Conservation (phyloP, 345 rosid species). For the Aurinia saxatilis region DNA sequence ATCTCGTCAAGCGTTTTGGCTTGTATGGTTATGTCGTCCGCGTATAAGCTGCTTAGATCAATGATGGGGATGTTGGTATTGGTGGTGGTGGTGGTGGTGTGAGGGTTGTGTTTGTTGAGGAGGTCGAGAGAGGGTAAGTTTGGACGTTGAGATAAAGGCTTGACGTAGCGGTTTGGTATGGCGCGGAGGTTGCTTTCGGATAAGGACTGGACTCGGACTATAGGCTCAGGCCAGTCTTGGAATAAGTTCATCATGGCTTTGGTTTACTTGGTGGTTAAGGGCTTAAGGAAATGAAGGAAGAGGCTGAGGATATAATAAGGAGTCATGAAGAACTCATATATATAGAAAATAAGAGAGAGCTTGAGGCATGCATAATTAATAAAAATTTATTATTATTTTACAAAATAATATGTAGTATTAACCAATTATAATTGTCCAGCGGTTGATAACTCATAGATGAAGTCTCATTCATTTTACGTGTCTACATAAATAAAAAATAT, state of each 20-base stretch:
- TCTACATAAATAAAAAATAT: neutral
- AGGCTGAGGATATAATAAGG: slow-evolving; percentile 3
- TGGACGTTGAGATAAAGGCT: slow-evolving; percentile 62
- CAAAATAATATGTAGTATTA: neutral
- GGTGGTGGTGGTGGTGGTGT: slow-evolving; percentile 7
- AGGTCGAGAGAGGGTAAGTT: slow-evolving; percentile 1
- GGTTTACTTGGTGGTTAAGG: neutral
- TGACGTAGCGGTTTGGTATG: slow-evolving; percentile 74
- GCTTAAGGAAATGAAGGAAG: neutral
- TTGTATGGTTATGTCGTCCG: slow-evolving; percentile 16
- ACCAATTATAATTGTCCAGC: neutral
- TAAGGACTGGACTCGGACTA: slow-evolving; percentile 84
- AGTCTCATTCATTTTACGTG: neutral
- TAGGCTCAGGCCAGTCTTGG: slow-evolving; percentile 91
- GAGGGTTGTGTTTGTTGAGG: slow-evolving; percentile 1
- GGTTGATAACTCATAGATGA: neutral
- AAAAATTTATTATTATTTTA: neutral
- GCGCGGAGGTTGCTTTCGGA: slow-evolving; percentile 41
- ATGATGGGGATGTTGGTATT: slow-evolving; percentile 90
- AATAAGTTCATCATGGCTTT: slow-evolving; percentile 40
- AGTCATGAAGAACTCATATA: slow-evolving; percentile 2
- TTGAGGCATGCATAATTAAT: neutral
- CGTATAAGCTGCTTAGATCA: slow-evolving; percentile 39
- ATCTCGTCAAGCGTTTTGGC: slow-evolving; percentile 24
- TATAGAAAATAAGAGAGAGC: neutral